These are phyloP conservation scores for Aphanomyces stellatus DNA, from an alignment of 352 stramenopile species.

Conservation along the genomic window DNA sequence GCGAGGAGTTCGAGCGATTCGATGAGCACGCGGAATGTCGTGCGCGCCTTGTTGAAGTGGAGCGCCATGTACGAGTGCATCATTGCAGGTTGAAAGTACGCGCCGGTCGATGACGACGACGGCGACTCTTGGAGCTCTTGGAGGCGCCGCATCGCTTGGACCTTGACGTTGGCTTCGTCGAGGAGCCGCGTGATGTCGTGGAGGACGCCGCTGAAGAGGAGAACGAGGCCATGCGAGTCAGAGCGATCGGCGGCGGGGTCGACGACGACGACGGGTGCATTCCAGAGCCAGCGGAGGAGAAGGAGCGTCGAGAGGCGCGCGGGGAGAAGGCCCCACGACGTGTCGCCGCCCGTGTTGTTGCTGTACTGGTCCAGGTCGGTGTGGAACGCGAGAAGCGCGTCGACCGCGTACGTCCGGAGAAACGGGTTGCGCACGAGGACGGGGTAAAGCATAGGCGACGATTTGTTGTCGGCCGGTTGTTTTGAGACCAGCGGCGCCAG, in stretches of 20 bases:
- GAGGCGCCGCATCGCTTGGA: slow-evolving; percentile 48
- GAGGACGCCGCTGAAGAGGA: slow-evolving; percentile 12
- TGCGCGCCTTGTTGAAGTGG: slow-evolving; percentile 55
- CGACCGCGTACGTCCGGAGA: slow-evolving; percentile 32
- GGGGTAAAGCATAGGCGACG: slow-evolving; percentile 21
- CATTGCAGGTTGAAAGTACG: slow-evolving; percentile 43
- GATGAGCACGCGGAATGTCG: slow-evolving; percentile 51
- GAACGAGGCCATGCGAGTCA: neutral
- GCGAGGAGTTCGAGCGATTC: slow-evolving; percentile 55
- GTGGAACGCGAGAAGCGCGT: slow-evolving; percentile 53
- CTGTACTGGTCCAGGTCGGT: slow-evolving; percentile 68
- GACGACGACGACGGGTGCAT: slow-evolving; percentile 34
- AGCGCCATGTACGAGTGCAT: slow-evolving; percentile 56
- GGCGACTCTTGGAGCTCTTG: slow-evolving; percentile 43
- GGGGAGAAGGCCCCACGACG: slow-evolving; percentile 61
- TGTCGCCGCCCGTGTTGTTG: slow-evolving; percentile 48
- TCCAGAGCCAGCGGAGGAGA: slow-evolving; percentile 59
- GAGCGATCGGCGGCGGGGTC: neutral
- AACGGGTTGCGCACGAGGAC: slow-evolving; percentile 38
- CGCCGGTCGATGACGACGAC: slow-evolving; percentile 26
- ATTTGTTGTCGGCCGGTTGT: slow-evolving; percentile 26
- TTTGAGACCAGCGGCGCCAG: slow-evolving; percentile 53
- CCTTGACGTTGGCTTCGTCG: slow-evolving; percentile 55
- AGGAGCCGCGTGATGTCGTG: slow-evolving; percentile 55
- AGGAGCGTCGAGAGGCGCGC: slow-evolving; percentile 48